These are phyloP conservation scores for Xylaria hypoxylon DNA, from an alignment of 2,329 filamentous ascomycete species.

Conservation along the genomic window DNA sequence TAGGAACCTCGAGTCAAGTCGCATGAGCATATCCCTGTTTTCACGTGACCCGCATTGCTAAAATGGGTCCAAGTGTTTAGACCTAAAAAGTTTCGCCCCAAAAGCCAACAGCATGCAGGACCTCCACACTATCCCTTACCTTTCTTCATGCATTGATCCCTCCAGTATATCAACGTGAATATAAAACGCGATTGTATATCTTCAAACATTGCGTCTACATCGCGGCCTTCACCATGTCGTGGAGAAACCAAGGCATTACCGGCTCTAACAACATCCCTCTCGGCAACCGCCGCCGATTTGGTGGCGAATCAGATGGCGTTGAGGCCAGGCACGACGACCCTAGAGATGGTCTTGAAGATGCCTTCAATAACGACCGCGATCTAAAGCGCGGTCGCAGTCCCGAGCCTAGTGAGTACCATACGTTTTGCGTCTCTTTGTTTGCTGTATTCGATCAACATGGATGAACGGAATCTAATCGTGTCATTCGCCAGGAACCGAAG, in stretches of 20 bases:
- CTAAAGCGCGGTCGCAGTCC: constrained; percentile 94
- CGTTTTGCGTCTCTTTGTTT: constrained; percentile 13
- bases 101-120: neutral
- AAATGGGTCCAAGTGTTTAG: constrained; percentile 23
- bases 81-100: constrained; percentile 40
- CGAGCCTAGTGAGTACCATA: constrained; percentile 72
- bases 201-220: neutral
- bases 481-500: constrained; percentile 59
- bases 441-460: constrained; percentile 27
- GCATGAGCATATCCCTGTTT: neutral
- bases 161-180: neutral
- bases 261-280: constrained; percentile 98
- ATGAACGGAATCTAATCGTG: constrained; percentile 28
- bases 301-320: constrained; percentile 65
- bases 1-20: neutral
- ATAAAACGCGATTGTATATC: neutral
- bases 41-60: constrained; percentile 27
- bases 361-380: constrained; percentile 60
- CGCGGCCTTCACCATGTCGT: constrained; percentile 63
- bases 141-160: neutral
- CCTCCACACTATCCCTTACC: neutral
- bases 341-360: constrained; percentile 51
- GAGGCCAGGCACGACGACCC: constrained; percentile 49
- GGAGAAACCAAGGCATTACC: constrained; percentile 85
- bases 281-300: constrained; percentile 84